Percentiles rank a stretch among this genome's conserved stretches.
Evolutionary conservation across 805 yeast genomes (phyloP).

Genomic region (Yamadazyma olivae): DNA sequence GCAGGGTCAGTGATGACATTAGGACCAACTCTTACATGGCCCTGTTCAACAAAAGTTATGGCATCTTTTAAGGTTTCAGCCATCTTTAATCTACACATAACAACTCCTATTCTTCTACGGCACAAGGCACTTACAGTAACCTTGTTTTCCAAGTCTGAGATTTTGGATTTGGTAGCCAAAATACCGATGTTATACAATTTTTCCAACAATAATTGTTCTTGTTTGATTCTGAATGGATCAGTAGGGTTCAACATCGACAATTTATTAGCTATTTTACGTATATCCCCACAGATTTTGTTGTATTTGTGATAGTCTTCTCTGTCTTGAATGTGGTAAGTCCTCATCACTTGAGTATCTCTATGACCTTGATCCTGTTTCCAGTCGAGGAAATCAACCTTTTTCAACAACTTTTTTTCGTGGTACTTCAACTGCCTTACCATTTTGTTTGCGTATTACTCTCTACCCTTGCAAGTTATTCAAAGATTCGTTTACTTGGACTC

Average conservation of each 20-base stretch:
- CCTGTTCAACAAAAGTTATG: conserved; percentile 89
- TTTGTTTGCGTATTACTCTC: too few relatives aligned
- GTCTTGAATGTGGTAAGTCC: conserved; percentile 88
- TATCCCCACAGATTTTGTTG: conserved; percentile 88
- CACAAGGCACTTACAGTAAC: conserved; percentile 91
- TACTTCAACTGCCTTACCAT: conserved; percentile 89
- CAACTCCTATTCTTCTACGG: conserved; percentile 88
- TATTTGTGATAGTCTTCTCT: conserved; percentile 95
- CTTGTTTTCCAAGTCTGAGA: conserved; percentile 88
- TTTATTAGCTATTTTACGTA: conserved; percentile 82
- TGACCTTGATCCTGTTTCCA: conserved; percentile 98
- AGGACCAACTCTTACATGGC: conserved; percentile 97
- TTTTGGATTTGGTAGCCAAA: conserved; percentile 81
- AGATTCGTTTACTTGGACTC: too few relatives aligned
- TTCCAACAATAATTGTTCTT: conserved; percentile 83
- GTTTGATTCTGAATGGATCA: conserved; percentile 84
- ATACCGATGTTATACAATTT: conserved; percentile 89
- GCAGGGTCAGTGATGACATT: conserved; percentile 95
- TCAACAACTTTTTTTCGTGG: conserved; percentile 92
- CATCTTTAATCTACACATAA: conserved; percentile 93
- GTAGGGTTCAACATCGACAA: conserved; percentile 80
- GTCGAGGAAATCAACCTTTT: conserved; percentile 93
- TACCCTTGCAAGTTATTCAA: too few relatives aligned
- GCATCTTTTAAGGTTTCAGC: conserved; percentile 88
- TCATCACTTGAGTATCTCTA: conserved; percentile 95